phyloP scores from a whole-genome alignment of 169 alveolate genomes.

The Neospora caninum region DNA sequence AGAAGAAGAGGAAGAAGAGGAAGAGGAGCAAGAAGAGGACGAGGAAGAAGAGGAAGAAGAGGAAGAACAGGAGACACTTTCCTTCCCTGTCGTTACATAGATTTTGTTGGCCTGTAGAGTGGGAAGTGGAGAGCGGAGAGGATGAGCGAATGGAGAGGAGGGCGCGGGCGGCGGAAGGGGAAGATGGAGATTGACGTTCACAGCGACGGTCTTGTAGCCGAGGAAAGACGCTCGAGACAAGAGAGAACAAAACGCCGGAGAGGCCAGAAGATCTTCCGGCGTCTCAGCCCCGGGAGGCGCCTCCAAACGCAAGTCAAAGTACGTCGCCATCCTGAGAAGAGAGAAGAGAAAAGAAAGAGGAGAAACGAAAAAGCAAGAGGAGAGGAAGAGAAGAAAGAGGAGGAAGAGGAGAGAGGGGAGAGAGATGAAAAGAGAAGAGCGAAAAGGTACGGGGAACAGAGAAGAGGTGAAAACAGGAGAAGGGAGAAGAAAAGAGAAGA shows the following conservation, averaged over 20 bases:
- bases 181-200: conserved; percentile 28
- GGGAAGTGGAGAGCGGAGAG: conserved; percentile 37
- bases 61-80: too few species aligned
- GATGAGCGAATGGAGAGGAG: conserved; percentile 36
- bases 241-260: neutral
- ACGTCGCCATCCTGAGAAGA: neutral
- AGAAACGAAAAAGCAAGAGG: neutral
- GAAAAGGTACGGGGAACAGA: neutral
- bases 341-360: neutral
- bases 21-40: neutral
- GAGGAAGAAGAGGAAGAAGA: neutral
- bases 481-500: neutral
- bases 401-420: neutral
- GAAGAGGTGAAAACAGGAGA: neutral
- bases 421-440: neutral
- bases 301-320: conserved; percentile 28
- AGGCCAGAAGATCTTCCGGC: neutral
- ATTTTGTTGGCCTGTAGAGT: neutral
- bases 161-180: conserved; percentile 43
- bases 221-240: conserved; percentile 16
- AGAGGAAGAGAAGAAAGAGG: neutral
- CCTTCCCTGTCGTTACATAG: neutral
- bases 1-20: neutral
- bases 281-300: neutral
- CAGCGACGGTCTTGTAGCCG: conserved; percentile 30